phyloP scores from a whole-genome alignment of 225 moss, liverwort and hornwort genomes.

The Thuidium tamariscinum region DNA sequence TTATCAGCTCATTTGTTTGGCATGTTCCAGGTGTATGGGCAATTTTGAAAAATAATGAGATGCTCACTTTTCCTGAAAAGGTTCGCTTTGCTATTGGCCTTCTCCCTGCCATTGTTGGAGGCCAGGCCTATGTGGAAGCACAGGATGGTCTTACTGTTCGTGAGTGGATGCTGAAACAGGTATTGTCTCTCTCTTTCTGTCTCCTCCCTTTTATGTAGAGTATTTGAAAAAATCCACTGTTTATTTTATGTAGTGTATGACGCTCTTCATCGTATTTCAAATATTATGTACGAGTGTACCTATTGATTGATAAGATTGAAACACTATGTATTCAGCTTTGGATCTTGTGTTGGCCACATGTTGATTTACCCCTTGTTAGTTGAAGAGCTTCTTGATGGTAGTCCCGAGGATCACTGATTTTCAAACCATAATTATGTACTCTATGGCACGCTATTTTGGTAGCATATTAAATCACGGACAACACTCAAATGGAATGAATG shows the following conservation, averaged over 20 bases:
- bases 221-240: background rate
- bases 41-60: slow-evolving; percentile 87
- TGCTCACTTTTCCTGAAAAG: slow-evolving; percentile 83
- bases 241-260: background rate
- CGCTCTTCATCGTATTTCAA: background rate
- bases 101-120: slow-evolving; percentile 87
- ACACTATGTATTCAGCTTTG: background rate
- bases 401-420: background rate
- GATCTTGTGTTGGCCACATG: background rate
- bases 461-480: background rate
- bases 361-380: background rate
- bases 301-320: background rate
- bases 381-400: background rate
- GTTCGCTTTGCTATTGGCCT: slow-evolving; percentile 86
- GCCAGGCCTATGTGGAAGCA: slow-evolving; percentile 86
- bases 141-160: slow-evolving; percentile 92
- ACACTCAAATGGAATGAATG: background rate
- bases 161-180: slow-evolving; percentile 97
- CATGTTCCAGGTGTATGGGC: slow-evolving; percentile 78
- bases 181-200: background rate
- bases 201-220: background rate
- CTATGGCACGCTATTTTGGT: background rate
- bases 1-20: background rate
- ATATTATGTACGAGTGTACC: background rate
- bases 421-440: too few relatives aligned